A percentile compares a stretch with the other conserved stretches of the same genome.
phyloP scores from a whole-genome alignment of 352 stramenopile genomes.

The Pythium myriotylum region DNA sequence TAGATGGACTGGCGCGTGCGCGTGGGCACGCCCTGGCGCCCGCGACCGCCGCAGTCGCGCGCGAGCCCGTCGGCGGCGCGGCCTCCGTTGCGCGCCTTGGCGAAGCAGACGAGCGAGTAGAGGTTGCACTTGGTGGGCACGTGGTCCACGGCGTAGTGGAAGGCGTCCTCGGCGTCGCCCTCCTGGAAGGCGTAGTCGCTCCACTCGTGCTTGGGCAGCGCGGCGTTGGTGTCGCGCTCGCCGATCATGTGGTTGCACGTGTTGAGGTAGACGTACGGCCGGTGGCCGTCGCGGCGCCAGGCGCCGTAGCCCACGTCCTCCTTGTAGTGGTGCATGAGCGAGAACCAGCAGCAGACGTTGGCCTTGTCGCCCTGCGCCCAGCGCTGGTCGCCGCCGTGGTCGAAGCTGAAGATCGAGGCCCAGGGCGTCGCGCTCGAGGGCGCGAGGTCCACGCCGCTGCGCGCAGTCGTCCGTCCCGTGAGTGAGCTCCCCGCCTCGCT shows the following conservation, averaged over 20 bases:
- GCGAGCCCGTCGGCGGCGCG: constrained; percentile 20
- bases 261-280: constrained; percentile 84
- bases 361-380: constrained; percentile 86
- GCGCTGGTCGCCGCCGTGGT: constrained; percentile 76
- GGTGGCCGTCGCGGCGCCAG: constrained; percentile 53
- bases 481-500: too few species aligned
- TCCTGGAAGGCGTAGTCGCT: constrained; percentile 80
- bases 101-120: constrained; percentile 86
- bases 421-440: constrained; percentile 47
- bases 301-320: constrained; percentile 48
- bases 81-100: constrained; percentile 72
- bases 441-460: constrained; percentile 66
- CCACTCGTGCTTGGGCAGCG: constrained; percentile 80
- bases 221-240: constrained; percentile 80
- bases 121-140: constrained; percentile 88
- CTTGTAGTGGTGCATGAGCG: constrained; percentile 88
- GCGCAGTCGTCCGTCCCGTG: too few species aligned
- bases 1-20: constrained; percentile 69
- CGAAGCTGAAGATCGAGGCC: constrained; percentile 66
- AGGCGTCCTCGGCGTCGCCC: constrained; percentile 68
- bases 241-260: constrained; percentile 92
- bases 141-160: constrained; percentile 77
- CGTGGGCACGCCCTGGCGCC: constrained; percentile 55
- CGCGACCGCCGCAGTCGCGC: constrained; percentile 64
- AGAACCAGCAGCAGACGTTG: constrained; percentile 86